These are phyloP conservation scores for Zygnema circumcarinatum DNA, from an alignment of 139 green algal genomes.

Conservation along the genomic window DNA sequence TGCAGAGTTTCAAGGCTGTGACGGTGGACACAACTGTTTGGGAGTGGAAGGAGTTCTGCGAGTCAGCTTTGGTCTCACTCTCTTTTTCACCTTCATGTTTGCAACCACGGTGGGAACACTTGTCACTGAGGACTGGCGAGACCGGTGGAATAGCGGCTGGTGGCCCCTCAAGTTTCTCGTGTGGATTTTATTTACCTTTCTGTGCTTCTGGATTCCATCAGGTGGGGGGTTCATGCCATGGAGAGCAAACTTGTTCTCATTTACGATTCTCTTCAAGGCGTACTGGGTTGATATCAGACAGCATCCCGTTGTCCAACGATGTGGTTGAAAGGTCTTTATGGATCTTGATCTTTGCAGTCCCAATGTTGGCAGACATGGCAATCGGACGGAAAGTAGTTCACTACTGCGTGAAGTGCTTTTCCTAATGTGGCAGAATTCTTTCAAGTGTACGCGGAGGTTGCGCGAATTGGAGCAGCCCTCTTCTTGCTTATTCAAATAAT, in stretches of 20 bases:
- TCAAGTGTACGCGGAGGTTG: constrained; percentile 36
- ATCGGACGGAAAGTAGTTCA: too few relatives aligned
- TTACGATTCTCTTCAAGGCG: too few relatives aligned
- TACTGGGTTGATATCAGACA: too few relatives aligned
- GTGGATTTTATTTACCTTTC: constrained; percentile 36
- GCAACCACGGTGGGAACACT: constrained; percentile 37
- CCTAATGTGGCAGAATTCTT: constrained; percentile 23
- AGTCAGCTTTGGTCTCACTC: constrained; percentile 39
- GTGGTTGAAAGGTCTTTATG: too few relatives aligned
- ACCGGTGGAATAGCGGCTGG: constrained; percentile 44
- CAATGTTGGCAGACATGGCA: too few relatives aligned
- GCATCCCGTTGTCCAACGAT: too few relatives aligned
- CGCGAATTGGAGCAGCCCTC: constrained; percentile 42
- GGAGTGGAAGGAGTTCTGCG: constrained; percentile 40
- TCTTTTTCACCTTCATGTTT: constrained; percentile 58
- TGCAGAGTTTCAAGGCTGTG: neutral
- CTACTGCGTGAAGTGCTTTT: too few relatives aligned
- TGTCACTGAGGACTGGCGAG: constrained; percentile 15
- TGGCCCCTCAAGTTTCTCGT: constrained; percentile 51
- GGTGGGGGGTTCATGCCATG: too few relatives aligned
- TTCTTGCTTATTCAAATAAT: constrained; percentile 96
- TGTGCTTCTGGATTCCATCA: constrained; percentile 48
- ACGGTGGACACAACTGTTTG: constrained; percentile 22
- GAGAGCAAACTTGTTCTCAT: too few relatives aligned
- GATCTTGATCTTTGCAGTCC: too few relatives aligned